Evolutionary conservation across 2,329 filamentous ascomycete species (phyloP).

Genomic region (Hyphodiscus sp.): DNA sequence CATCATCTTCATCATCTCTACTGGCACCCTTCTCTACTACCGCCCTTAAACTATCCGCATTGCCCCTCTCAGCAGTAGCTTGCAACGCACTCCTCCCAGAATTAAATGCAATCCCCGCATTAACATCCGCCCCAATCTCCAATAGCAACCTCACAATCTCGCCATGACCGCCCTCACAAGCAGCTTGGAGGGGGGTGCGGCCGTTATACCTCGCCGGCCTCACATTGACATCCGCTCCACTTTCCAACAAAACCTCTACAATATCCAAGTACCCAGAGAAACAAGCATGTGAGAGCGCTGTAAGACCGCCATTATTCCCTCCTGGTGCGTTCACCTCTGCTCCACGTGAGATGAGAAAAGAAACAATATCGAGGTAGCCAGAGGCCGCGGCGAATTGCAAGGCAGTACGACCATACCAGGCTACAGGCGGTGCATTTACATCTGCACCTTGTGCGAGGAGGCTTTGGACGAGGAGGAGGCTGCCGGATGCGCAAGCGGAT

Average conservation of each 20-base stretch:
- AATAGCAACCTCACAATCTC: background rate
- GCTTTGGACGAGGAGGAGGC: background rate
- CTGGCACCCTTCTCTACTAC: conserved; percentile 2
- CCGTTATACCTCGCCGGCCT: background rate
- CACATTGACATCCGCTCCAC: conserved; percentile 12
- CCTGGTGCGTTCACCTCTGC: conserved; percentile 17
- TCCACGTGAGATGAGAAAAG: conserved; percentile 5
- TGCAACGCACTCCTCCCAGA: conserved; percentile 3
- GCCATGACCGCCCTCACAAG: background rate
- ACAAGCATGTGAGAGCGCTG: background rate
- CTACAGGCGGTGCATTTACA: background rate
- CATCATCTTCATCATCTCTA: conserved; percentile 1
- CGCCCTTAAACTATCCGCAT: background rate
- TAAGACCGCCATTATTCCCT: background rate
- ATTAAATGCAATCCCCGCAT: background rate
- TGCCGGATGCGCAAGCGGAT: background rate
- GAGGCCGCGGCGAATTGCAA: conserved; percentile 2
- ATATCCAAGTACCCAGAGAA: background rate
- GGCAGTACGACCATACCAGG: background rate
- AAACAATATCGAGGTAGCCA: conserved; percentile 1
- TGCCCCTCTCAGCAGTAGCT: background rate
- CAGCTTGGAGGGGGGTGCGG: conserved; percentile 6
- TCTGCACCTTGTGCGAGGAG: conserved; percentile 5
- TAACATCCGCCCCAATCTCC: conserved; percentile 11
- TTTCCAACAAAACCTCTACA: background rate